Conservation (phyloP, 257 asterid species). For the Gentiana dahurica region DNA sequence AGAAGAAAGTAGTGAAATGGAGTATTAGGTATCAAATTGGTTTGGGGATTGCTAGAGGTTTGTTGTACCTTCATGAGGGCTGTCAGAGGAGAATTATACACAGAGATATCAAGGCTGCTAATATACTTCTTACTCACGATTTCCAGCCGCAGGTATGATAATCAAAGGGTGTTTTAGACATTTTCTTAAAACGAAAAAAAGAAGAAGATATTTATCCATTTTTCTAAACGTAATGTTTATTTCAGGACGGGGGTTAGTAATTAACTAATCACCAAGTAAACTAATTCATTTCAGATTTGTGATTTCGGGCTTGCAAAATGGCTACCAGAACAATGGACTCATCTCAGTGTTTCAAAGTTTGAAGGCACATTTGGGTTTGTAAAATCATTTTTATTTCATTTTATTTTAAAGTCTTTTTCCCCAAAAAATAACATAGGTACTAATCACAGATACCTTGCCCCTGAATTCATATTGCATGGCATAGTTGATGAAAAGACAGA, state of each 20-base stretch:
- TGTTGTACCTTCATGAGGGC: constrained; percentile 48
- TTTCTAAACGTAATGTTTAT: not conserved
- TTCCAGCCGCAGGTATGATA: constrained; percentile 46
- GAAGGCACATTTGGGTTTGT: constrained; percentile 90
- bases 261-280: too few species aligned
- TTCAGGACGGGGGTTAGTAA: too few species aligned
- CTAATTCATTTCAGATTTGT: constrained; percentile 34
- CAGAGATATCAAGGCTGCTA: constrained; percentile 58
- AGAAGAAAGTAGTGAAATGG: constrained; percentile 33
- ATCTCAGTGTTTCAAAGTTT: constrained; percentile 42
- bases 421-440: too few species aligned
- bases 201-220: too few species aligned
- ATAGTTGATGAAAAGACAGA: constrained; percentile 68
- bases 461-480: constrained; percentile 71
- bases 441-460: constrained; percentile 51
- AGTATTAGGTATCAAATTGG: constrained; percentile 42
- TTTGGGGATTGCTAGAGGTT: constrained; percentile 58
- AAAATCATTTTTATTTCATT: not conserved
- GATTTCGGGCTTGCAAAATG: constrained; percentile 82
- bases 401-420: not conserved
- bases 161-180: too few species aligned
- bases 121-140: constrained; percentile 51
- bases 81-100: constrained; percentile 53
- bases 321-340: constrained; percentile 66
- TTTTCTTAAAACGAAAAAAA: too few species aligned